Evolutionary conservation across 1,284 basidiomycete genomes (phyloP).

Genomic region (Tremellales sp.): DNA sequence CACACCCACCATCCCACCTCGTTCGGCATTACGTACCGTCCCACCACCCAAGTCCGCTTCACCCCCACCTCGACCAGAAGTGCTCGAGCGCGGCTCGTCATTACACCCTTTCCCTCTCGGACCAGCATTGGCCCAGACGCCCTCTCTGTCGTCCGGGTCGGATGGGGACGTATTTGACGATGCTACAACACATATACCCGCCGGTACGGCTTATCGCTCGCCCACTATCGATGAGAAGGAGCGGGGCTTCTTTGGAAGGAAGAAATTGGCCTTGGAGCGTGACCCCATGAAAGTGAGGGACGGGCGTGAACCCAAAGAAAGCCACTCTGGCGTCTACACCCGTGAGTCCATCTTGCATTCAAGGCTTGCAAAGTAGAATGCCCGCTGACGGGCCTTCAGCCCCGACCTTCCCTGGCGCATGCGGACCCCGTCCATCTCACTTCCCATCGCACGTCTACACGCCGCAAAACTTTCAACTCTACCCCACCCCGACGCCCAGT

Average conservation of each 20-base stretch:
- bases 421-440: conserved; percentile 15
- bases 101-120: conserved; percentile 7
- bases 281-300: conserved; percentile 17
- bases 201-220: not conserved
- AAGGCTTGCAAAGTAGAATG: not conserved
- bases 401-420: conserved; percentile 16
- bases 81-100: not conserved
- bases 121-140: not conserved
- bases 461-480: conserved; percentile 10
- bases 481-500: conserved; percentile 3
- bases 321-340: conserved; percentile 20
- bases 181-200: not conserved
- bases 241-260: not conserved
- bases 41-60: conserved; percentile 4
- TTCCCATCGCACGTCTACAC: conserved; percentile 16
- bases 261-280: conserved; percentile 4
- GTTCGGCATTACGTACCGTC: conserved; percentile 10
- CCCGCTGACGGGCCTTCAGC: conserved; percentile 4
- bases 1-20: conserved; percentile 15
- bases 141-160: not conserved
- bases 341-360: conserved; percentile 8
- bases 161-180: not conserved
- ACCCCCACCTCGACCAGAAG: conserved; percentile 1
- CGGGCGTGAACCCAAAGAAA: conserved; percentile 9
- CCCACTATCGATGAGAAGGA: conserved; percentile 5